A percentile compares a stretch with the other conserved stretches of the same genome.
Evolutionary conservation across 495 filamentous ascomycete species (phyloP).

Genomic region (Chaetomidium leptoderma): DNA sequence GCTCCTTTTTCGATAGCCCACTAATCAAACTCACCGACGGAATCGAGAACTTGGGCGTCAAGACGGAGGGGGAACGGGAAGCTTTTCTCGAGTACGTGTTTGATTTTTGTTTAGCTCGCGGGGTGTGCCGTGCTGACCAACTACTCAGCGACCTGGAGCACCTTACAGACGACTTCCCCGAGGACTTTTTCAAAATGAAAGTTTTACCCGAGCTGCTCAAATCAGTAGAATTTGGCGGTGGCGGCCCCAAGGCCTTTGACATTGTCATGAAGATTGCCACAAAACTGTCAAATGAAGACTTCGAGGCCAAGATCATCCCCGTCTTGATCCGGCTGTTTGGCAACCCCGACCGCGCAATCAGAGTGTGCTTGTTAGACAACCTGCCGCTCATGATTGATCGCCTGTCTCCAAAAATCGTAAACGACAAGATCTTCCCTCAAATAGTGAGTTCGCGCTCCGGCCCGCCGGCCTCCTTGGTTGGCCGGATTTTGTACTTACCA

Average conservation of each 20-base stretch:
- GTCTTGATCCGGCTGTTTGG: constrained; percentile 83
- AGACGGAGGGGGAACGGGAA: constrained; percentile 76
- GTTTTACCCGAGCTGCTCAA: constrained; percentile 93
- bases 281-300: constrained; percentile 86
- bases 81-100: constrained; percentile 71
- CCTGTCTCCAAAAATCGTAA: constrained; percentile 82
- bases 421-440: constrained; percentile 93
- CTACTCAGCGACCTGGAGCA: constrained; percentile 71
- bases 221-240: constrained; percentile 94
- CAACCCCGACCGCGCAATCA: constrained; percentile 85
- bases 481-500: neutral
- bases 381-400: constrained; percentile 88
- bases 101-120: constrained; percentile 9
- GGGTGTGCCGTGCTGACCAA: constrained; percentile 21
- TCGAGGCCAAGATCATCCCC: constrained; percentile 75
- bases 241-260: constrained; percentile 83
- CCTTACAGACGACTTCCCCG: constrained; percentile 87
- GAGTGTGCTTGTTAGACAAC: constrained; percentile 88
- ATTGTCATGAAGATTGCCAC: constrained; percentile 84
- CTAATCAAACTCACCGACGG: constrained; percentile 87
- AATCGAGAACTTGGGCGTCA: constrained; percentile 86
- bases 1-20: constrained; percentile 87
- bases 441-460: constrained; percentile 52
- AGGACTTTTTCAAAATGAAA: constrained; percentile 97
- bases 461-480: neutral